These are phyloP conservation scores for Coffea eugenioides DNA, from an alignment of 257 asterid genomes.

Conservation along the genomic window DNA sequence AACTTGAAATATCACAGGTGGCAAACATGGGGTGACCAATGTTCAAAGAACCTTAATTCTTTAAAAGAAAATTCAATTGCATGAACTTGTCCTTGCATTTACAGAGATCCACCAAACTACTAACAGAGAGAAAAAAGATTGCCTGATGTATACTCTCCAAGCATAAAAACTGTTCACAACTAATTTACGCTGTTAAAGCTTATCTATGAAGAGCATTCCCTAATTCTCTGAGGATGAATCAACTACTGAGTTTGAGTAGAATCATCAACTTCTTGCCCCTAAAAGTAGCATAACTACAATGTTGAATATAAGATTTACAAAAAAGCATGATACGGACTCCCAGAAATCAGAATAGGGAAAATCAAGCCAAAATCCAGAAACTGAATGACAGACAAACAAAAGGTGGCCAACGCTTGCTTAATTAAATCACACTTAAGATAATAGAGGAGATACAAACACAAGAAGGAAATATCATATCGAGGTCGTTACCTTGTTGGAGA, in stretches of 20 bases:
- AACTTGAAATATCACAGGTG: neutral
- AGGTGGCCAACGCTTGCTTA: neutral
- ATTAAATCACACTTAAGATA: slow-evolving; percentile 2
- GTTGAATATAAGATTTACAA: neutral
- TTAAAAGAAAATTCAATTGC: neutral
- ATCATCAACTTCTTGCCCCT: neutral
- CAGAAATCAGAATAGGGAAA: neutral
- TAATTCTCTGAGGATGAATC: neutral
- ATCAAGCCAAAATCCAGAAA: neutral
- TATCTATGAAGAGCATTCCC: neutral
- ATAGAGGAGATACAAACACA: slow-evolving; percentile 22
- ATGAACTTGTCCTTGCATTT: neutral
- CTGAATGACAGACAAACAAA: neutral
- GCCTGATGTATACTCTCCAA: neutral
- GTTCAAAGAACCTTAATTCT: neutral
- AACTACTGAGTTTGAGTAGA: neutral
- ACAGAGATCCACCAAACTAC: neutral
- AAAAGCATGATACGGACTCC: neutral
- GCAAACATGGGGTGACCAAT: neutral
- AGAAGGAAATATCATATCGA: slow-evolving; percentile 14
- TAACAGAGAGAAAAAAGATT: neutral
- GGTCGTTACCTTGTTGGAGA: slow-evolving; percentile 81
- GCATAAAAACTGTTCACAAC: neutral
- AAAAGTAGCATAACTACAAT: neutral
- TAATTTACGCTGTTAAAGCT: neutral